These are phyloP conservation scores for Zymoseptoria crescenta DNA, from an alignment of 2,329 filamentous ascomycete species.

Conservation along the genomic window DNA sequence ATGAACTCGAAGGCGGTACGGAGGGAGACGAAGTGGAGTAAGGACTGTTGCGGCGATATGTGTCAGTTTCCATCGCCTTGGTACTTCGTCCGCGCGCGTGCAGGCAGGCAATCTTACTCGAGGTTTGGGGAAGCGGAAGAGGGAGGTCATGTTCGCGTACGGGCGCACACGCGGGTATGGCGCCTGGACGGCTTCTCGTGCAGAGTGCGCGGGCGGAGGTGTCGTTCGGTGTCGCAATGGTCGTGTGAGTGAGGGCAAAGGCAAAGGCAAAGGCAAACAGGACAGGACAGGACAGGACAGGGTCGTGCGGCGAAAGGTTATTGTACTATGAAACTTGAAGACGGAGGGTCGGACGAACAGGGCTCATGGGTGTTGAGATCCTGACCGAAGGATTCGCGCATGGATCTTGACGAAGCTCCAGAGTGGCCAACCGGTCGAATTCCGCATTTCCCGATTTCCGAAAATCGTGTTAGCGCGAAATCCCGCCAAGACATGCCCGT, in stretches of 20 bases:
- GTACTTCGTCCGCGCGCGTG: neutral
- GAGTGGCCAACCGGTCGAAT: too few relatives aligned
- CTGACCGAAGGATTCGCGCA: neutral
- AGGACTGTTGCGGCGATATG: conserved; percentile 49
- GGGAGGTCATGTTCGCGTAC: neutral
- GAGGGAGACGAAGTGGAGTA: conserved; percentile 78
- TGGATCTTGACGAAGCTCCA: too few relatives aligned
- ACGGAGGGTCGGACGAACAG: neutral
- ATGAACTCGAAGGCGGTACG: conserved; percentile 82
- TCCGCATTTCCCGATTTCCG: too few relatives aligned
- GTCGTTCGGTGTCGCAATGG: neutral
- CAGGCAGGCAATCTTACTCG: conserved; percentile 7
- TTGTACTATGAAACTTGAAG: neutral
- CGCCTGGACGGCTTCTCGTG: neutral
- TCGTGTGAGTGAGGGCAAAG: neutral
- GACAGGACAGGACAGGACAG: too few relatives aligned
- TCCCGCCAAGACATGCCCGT: too few relatives aligned
- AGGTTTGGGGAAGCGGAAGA: conserved; percentile 14
- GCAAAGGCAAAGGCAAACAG: too few relatives aligned
- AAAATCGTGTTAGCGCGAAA: too few relatives aligned
- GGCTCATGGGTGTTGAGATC: neutral
- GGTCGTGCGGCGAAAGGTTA: neutral
- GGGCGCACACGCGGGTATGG: neutral
- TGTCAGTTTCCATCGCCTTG: neutral
- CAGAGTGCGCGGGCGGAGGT: neutral